Evolutionary conservation across 768 basidiomycete species (phyloP), one percentile per base, ranked within the genome.

Genomic region (Mycena pura): DNA sequence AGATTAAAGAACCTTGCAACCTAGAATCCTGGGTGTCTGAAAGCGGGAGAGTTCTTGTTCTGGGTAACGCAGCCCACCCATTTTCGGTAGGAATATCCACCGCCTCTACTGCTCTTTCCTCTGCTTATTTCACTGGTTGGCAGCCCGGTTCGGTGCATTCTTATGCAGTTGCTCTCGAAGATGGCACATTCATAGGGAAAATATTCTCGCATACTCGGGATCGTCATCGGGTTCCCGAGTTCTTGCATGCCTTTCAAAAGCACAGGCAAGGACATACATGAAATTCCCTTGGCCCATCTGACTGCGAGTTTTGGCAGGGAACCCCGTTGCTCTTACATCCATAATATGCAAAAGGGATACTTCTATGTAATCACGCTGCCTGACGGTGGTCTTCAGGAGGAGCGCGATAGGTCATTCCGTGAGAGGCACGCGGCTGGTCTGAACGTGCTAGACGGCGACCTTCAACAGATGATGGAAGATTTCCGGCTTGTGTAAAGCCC

Each of bases 151-250:
- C 44, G 6, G 0, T 29, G 6, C 56, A 63, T 15, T 2, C 51
- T 8, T 63, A 52, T 31, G 27, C 62, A 8, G 21, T 28, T 0
- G 44, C 62, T 7, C 28, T 63, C 8, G 62, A 63, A 34, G 62
- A 63, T 29, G 51, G 49, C 31, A 32, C 46, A 6, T 63, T 54
- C 32, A 57, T 63, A 17, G 62, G 62, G 6, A 58, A 58, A 11
- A 54, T 63, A 34, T 63, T 63, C 27, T 54, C 62, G 24, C 62
- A 63, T 19, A 63, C 56, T 3, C 56, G 46, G 10, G 25, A 58
- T 22, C 29, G 25, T 1, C 15, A 34, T 13, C 49, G 62, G 2
- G 36, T 63, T 31, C 50, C 56, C 22, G 62, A 63, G 40, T 58
- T 63, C 5, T 48, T 63, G 44, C n/a, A 41, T 14, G 62, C 62